A percentile compares a stretch with the other conserved stretches of the same genome.
Conservation (phyloP, 495 filamentous ascomycete species). For the Parachaetomium inaequale region DNA sequence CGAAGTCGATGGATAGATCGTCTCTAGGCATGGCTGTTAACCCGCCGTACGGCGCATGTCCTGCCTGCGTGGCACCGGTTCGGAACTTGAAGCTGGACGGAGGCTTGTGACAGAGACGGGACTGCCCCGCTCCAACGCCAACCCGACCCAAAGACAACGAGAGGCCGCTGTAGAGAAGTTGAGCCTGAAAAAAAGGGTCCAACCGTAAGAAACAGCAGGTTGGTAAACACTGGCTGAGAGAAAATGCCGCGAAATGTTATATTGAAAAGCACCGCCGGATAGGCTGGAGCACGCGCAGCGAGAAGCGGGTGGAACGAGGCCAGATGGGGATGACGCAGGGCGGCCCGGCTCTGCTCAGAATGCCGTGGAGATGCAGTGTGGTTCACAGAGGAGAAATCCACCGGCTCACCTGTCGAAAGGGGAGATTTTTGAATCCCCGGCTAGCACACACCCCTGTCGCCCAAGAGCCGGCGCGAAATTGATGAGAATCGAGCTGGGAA, state of each 20-base stretch:
- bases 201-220: not conserved
- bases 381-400: slow-evolving; percentile 15
- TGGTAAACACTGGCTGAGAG: not conserved
- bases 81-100: not conserved
- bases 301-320: slow-evolving; percentile 12
- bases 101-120: not conserved
- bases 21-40: slow-evolving; percentile 60
- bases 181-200: not conserved
- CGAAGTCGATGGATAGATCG: slow-evolving; percentile 59
- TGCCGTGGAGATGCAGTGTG: not conserved
- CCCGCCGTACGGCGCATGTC: slow-evolving; percentile 21
- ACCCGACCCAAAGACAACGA: not conserved
- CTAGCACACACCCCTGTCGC: slow-evolving; percentile 6
- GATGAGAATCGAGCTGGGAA: slow-evolving; percentile 7
- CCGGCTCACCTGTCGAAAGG: slow-evolving; percentile 18
- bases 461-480: slow-evolving; percentile 4
- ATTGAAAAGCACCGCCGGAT: not conserved
- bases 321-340: slow-evolving; percentile 14
- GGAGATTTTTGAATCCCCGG: not conserved
- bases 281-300: not conserved
- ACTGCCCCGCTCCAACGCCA: slow-evolving; percentile 8
- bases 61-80: slow-evolving; percentile 11
- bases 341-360: not conserved
- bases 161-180: not conserved
- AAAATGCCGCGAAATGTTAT: not conserved